Conservation (phyloP, 2,329 filamentous ascomycete genomes). For the Aspergillus fumigatiaffinis region DNA sequence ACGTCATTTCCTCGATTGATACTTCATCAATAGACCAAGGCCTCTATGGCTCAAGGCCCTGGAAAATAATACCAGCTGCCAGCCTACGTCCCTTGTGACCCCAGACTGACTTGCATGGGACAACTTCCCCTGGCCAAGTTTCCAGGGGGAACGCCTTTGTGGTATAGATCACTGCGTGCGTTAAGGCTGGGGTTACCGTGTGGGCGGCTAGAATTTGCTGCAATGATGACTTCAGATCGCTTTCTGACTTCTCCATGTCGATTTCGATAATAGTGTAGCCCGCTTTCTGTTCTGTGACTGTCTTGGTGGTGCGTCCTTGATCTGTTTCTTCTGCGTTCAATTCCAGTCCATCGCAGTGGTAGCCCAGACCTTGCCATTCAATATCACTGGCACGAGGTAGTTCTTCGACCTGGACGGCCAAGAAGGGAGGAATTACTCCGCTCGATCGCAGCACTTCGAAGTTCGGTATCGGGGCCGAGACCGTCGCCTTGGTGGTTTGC, state of each 20-base stretch:
- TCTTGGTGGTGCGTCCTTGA: conserved; percentile 16
- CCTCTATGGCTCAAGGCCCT: conserved; percentile 8
- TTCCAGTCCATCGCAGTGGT: conserved; percentile 38
- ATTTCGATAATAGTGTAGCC: conserved; percentile 32
- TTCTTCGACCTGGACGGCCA: conserved; percentile 70
- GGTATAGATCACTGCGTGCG: conserved; percentile 36
- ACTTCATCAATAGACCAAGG: not conserved
- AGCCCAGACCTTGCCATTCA: conserved; percentile 77
- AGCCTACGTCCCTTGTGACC: conserved; percentile 31
- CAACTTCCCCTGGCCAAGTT: conserved; percentile 31
- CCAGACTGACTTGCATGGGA: conserved; percentile 43
- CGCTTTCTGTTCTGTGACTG: conserved; percentile 20
- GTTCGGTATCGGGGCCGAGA: conserved; percentile 18
- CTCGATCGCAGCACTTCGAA: conserved; percentile 23
- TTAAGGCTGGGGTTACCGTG: conserved; percentile 1
- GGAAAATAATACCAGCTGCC: conserved; percentile 35
- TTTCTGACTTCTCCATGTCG: conserved; percentile 9
- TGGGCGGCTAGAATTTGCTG: conserved; percentile 19
- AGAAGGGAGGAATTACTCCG: conserved; percentile 58
- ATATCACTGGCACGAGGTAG: conserved; percentile 70
- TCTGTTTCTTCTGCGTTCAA: conserved; percentile 14
- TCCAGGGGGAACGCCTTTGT: conserved; percentile 20
- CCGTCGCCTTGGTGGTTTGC: conserved; percentile 23
- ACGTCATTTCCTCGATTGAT: not conserved
- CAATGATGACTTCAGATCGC: conserved; percentile 21